Percentiles rank a stretch among this genome's conserved stretches.
Evolutionary conservation across 768 basidiomycete species (phyloP).

Genomic region (Porphyrellus cyaneotinctus): DNA sequence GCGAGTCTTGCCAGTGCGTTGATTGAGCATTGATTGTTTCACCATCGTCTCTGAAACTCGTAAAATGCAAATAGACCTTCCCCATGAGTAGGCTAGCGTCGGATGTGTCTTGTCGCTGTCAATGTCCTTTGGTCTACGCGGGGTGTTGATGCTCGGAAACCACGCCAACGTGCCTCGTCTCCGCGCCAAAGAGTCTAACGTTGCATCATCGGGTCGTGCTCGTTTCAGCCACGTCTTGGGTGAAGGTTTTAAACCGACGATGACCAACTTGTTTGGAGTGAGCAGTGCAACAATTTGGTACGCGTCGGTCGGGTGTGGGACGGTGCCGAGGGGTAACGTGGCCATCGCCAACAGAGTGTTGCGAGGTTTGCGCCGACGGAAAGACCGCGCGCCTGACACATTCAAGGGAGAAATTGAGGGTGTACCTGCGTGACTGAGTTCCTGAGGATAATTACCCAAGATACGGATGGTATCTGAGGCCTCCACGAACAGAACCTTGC

Average conservation of each 20-base stretch:
- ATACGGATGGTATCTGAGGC: slow-evolving; percentile 92
- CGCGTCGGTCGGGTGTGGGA: slow-evolving; percentile 68
- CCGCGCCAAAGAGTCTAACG: slow-evolving; percentile 39
- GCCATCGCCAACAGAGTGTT: slow-evolving; percentile 75
- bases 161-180: slow-evolving; percentile 71
- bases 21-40: slow-evolving; percentile 45
- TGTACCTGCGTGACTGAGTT: slow-evolving; percentile 12
- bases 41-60: slow-evolving; percentile 58
- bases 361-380: slow-evolving; percentile 47
- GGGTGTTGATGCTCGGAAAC: slow-evolving; percentile 61
- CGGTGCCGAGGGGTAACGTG: slow-evolving; percentile 76
- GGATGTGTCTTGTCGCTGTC: slow-evolving; percentile 43
- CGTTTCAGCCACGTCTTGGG: slow-evolving; percentile 91
- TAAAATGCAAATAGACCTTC: slow-evolving; percentile 58
- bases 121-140: slow-evolving; percentile 22
- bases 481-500: slow-evolving; percentile 92
- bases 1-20: slow-evolving; percentile 56
- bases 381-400: slow-evolving; percentile 23
- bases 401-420: slow-evolving; percentile 16
- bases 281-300: slow-evolving; percentile 82
- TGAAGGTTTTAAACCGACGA: slow-evolving; percentile 88
- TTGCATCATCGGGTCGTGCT: slow-evolving; percentile 49
- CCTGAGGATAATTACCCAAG: slow-evolving; percentile 83
- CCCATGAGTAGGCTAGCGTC: slow-evolving; percentile 84
- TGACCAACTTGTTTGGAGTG: slow-evolving; percentile 85